Conservation (phyloP, 2,329 filamentous ascomycete genomes). For the Pseudocercospora macadamiae region DNA sequence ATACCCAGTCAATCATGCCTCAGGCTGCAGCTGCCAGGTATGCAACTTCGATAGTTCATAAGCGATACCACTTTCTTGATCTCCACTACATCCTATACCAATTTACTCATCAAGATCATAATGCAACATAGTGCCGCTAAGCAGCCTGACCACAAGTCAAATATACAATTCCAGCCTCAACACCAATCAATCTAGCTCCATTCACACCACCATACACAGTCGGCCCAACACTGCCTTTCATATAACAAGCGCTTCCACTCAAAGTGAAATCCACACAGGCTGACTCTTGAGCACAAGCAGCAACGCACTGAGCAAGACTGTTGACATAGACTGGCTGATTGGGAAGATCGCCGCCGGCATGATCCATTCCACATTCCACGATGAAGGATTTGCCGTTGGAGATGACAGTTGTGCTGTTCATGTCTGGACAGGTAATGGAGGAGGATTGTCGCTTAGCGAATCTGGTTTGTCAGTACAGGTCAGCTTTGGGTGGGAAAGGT, state of each 20-base stretch:
- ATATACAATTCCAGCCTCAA: constrained; percentile 5
- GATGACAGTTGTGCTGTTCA: constrained; percentile 11
- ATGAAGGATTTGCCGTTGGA: constrained; percentile 25
- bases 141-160: constrained; percentile 9
- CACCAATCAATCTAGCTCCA: constrained; percentile 32
- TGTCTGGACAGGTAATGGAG: constrained; percentile 9
- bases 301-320: constrained; percentile 32
- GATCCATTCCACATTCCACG: constrained; percentile 34
- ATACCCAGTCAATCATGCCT: too few relatives aligned
- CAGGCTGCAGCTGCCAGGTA: too few relatives aligned
- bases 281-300: constrained; percentile 29
- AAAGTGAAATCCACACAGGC: constrained; percentile 38
- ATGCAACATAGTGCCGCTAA: too few relatives aligned
- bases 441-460: not conserved
- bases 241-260: constrained; percentile 35
- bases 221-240: constrained; percentile 33
- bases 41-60: too few relatives aligned
- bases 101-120: too few relatives aligned
- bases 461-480: too few relatives aligned
- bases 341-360: constrained; percentile 33
- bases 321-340: constrained; percentile 19
- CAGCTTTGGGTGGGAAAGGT: too few relatives aligned
- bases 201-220: constrained; percentile 23
- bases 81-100: too few relatives aligned
- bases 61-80: too few relatives aligned